Base-by-base conservation (phyloP, 2,329 filamentous ascomycete genomes). In the Immersiporthe knoxdaviesiana region DNA sequence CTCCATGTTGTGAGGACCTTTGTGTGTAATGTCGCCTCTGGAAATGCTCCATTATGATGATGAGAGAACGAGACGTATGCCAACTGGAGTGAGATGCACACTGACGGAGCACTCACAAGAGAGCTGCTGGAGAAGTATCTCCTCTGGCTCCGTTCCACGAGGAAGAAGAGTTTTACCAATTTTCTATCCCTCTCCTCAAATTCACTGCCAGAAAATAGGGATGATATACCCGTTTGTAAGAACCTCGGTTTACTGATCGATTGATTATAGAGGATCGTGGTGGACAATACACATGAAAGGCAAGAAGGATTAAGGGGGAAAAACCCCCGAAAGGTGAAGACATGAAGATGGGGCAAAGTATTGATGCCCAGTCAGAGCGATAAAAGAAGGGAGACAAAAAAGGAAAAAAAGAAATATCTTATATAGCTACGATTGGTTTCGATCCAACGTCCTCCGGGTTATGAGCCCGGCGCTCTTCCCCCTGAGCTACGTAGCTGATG, bases 391-490 rank as follows among this genome's bases (percentile, higher is more conserved):
- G 18, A 32, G 50, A 35, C 16, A 4, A 1, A 16, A 10, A 39
- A 37, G 58, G 41, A 7, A 18, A 65, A 62, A 62, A 54, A 61
- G 18, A 32, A 66, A 30, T 5, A 5, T 37, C 32, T 8, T 10
- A 47, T 12, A 12, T 68, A 68, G 67, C 67, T 68, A 62, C 67
- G 58, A 60, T 52, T 60, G 62, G 67, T 68, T 68, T 68, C 67
- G 67, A 68, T 68, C 67, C 62, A 60, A 52, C 62, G 67, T 60
- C 67, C 67, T 68, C 62, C 67, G 67, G 67, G 67, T 68, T 68
- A 68, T 68, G 67, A 68, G 67, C 67, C 67, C 67, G 67, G 67
- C 67, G 67, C 61, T 68, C 67, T 68, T 68, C 67, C 67, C 67
- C 62, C 67, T 68, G 67, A 68, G 67, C 67, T 68, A 68, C 58